Evolutionary conservation across 2,329 filamentous ascomycete genomes (phyloP), one percentile per base, ranked within the genome.

Genomic region (Dryadomyces quercus-mongolicae): DNA sequence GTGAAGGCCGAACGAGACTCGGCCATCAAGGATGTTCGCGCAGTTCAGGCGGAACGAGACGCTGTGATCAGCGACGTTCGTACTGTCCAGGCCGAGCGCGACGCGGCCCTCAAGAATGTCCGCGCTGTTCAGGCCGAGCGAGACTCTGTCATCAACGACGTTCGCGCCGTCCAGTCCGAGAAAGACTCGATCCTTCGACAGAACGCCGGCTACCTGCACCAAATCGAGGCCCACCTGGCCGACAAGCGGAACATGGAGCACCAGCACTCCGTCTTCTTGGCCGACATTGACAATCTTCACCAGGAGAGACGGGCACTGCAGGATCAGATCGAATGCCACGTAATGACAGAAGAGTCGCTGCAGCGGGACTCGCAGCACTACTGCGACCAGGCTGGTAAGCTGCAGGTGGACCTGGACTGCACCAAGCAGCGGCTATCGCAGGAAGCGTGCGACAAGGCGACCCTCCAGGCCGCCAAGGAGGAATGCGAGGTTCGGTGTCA

Each of bases 401-500:
- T 40, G 36, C 36, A 40, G 36, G 36, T 12, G 10, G 36, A 40
- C 10, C 36, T 40, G 6, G 36, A 40, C 3, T 5, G 16, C 15
- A 20, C 42, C 2, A 20, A 44, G 16, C 12, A 44, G 8, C 22
- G 36, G 15, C 49, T 49, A 7, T 16, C 38, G 2, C 47, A 50
- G 15, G 48, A 51, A 2, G 36, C 53, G 45, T 47, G 51, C 18
- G 44, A 43, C 25, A 50, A 49, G 42, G 18, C 40, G 20, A 18
- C 43, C 1, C 31, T 52, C 34, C 31, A 43, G 1, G 50, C 52
- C 22, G 49, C 42, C 9, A 56, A 54, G 22, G 16, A 25, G 8
- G 51, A n/a, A 0, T 42, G 56, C 13, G 52, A 56, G 40, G 40
- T 5, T 13, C 51, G 49, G 9, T 56, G 54, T 34, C 5, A 13